Evolutionary conservation across 2,329 filamentous ascomycete genomes (phyloP).

Genomic region (Epichloe gansuensis): DNA sequence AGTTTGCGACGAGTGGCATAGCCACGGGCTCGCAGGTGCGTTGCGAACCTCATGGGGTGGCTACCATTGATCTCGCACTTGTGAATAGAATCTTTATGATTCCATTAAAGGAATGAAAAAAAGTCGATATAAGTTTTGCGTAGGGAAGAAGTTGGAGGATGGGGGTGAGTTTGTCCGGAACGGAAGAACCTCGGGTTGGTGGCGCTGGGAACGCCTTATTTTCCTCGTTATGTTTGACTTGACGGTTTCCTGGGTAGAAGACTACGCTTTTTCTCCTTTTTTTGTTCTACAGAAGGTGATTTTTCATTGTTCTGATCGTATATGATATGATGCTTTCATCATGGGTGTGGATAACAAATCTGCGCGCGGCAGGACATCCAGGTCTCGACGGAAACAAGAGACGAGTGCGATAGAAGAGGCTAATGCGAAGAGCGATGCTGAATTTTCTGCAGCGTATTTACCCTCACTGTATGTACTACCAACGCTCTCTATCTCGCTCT

Average conservation of each 20-base stretch:
- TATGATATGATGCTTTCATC: neutral
- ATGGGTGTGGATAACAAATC: neutral
- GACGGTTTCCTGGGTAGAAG: neutral
- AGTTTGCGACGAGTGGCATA: conserved; percentile 22
- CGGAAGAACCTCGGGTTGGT: conserved; percentile 11
- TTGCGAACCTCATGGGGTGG: conserved; percentile 11
- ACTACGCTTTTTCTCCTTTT: neutral
- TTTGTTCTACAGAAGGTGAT: neutral
- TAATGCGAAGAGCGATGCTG: conserved; percentile 1
- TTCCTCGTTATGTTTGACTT: neutral
- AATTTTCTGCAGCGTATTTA: conserved; percentile 1
- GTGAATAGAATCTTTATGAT: no score
- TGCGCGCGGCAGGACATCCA: neutral
- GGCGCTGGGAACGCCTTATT: neutral
- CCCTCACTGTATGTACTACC: conserved; percentile 21
- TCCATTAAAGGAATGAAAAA: no score
- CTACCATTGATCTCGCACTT: neutral
- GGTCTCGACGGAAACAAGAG: neutral
- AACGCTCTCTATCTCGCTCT: neutral
- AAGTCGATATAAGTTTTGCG: no score
- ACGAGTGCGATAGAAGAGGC: neutral
- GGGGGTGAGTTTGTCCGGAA: neutral
- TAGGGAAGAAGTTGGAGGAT: neutral
- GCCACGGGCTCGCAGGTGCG: conserved; percentile 19
- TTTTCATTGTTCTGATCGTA: no score